Evolutionary conservation across 2,329 filamentous ascomycete genomes (phyloP).

Genomic region (Aureobasidium melanogenum): DNA sequence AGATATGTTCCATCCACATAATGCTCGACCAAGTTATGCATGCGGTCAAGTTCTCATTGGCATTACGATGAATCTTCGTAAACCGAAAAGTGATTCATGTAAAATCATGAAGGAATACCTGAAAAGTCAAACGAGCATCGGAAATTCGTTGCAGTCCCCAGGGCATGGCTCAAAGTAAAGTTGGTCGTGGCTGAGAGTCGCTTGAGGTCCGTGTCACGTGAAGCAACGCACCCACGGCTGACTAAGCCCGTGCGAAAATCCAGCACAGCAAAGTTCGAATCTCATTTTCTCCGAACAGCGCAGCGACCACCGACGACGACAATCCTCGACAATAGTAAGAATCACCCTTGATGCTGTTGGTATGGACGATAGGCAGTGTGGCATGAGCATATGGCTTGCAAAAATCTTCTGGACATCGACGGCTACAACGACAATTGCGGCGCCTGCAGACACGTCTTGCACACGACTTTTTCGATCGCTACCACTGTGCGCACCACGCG

Average conservation of each 20-base stretch:
- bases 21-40: too few species aligned
- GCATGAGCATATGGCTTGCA: neutral
- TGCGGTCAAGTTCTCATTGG: too few species aligned
- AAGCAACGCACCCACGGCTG: neutral
- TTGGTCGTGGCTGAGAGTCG: neutral
- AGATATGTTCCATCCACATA: too few species aligned
- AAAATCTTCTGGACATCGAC: neutral
- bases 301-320: constrained; percentile 10
- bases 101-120: too few species aligned
- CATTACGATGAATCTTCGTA: too few species aligned
- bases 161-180: neutral
- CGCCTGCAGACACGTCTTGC: neutral
- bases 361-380: neutral
- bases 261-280: neutral
- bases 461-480: neutral
- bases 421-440: constrained; percentile 4
- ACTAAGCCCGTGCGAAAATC: neutral
- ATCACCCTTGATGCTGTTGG: neutral
- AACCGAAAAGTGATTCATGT: too few species aligned
- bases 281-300: neutral
- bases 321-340: constrained; percentile 8
- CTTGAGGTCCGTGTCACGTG: neutral
- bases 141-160: too few species aligned
- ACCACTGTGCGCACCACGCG: neutral
- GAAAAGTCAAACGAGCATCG: too few species aligned